These are phyloP conservation scores for Coniochaeta prunicola DNA, from an alignment of 2,329 filamentous ascomycete genomes.

Conservation along the genomic window DNA sequence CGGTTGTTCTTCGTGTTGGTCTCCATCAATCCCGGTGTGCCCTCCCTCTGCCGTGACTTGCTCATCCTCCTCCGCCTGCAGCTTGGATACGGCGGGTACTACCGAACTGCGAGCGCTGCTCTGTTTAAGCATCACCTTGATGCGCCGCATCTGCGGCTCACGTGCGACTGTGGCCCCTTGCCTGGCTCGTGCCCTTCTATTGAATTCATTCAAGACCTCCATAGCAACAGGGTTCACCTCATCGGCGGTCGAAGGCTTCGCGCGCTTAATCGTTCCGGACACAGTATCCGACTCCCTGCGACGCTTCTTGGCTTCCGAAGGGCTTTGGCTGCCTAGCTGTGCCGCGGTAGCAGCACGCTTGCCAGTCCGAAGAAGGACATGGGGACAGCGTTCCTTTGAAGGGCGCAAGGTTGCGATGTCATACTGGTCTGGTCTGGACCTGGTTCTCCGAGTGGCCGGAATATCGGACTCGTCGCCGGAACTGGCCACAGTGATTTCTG, in stretches of 20 bases:
- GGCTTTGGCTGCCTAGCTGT: background rate
- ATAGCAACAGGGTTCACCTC: background rate
- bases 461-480: background rate
- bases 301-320: background rate
- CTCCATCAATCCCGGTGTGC: no score
- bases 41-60: background rate
- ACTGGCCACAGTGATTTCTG: background rate
- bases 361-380: background rate
- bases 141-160: background rate
- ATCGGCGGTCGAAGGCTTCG: background rate
- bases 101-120: background rate
- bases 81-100: background rate
- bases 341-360: background rate
- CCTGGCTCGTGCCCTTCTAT: background rate
- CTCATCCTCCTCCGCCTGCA: background rate
- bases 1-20: background rate
- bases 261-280: background rate
- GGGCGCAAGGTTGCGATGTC: background rate
- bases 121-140: background rate
- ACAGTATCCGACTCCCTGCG: background rate
- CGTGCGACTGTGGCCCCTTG: background rate
- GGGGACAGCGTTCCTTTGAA: background rate
- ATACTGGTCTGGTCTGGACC: background rate
- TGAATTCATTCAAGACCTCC: background rate
- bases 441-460: background rate